Conservation (phyloP, 352 stramenopile species). For the Phytophthora constricta region DNA sequence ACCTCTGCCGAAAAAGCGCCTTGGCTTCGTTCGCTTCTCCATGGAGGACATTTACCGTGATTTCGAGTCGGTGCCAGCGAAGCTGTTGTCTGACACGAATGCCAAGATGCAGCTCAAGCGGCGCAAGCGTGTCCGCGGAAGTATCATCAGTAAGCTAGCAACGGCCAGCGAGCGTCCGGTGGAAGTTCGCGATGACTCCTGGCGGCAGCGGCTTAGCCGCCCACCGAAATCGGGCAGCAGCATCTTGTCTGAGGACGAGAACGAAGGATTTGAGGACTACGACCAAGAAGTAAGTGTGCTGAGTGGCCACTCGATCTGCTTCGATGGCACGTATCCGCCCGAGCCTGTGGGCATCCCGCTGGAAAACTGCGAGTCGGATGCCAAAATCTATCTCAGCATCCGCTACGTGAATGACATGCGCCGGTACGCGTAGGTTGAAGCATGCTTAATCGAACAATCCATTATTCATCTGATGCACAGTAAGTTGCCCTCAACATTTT, state of each 20-base stretch:
- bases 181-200: constrained; percentile 72
- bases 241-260: constrained; percentile 55
- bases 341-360: constrained; percentile 57
- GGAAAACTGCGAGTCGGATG: constrained; percentile 48
- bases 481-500: no score
- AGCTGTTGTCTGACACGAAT: constrained; percentile 71
- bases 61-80: constrained; percentile 76
- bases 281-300: constrained; percentile 69
- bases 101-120: constrained; percentile 80
- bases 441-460: no score
- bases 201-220: constrained; percentile 64
- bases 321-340: constrained; percentile 61
- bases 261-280: constrained; percentile 67
- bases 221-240: constrained; percentile 47
- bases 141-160: constrained; percentile 81
- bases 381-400: constrained; percentile 82
- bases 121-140: constrained; percentile 80
- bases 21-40: constrained; percentile 76
- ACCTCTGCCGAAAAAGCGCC: constrained; percentile 79
- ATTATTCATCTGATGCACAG: no score
- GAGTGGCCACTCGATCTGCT: constrained; percentile 57
- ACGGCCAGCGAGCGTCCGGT: constrained; percentile 39
- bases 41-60: constrained; percentile 89
- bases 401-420: constrained; percentile 91
- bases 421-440: constrained; percentile 74